Evolutionary conservation across 495 filamentous ascomycete species (phyloP).

Genomic region (Tuber magnatum): DNA sequence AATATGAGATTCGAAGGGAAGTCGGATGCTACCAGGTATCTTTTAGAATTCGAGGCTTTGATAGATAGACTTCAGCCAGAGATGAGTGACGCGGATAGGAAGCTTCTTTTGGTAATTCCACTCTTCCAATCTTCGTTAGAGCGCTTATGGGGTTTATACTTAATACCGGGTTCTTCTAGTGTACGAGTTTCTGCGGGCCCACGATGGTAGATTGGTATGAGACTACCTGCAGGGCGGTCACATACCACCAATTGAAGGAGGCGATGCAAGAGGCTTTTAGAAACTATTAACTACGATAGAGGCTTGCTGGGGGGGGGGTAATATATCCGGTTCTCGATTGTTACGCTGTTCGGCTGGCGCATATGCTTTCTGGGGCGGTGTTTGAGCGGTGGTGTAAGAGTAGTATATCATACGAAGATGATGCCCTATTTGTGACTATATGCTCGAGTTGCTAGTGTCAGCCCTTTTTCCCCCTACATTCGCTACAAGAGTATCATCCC

Average conservation of each 20-base stretch:
- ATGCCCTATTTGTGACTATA: not conserved
- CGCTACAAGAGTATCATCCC: not conserved
- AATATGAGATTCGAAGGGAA: constrained; percentile 10
- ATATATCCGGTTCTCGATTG: not conserved
- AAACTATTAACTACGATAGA: not conserved
- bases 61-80: constrained; percentile 13
- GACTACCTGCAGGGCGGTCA: not conserved
- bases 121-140: not conserved
- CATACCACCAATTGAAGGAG: not conserved
- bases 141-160: not conserved
- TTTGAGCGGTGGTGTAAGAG: not conserved
- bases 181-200: not conserved
- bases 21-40: constrained; percentile 12
- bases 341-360: not conserved
- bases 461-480: not conserved
- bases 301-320: not conserved
- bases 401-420: not conserved
- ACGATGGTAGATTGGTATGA: not conserved
- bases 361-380: not conserved
- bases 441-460: not conserved
- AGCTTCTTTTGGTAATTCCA: constrained; percentile 9
- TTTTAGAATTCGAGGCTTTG: constrained; percentile 18
- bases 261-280: not conserved
- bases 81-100: constrained; percentile 13
- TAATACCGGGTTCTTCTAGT: not conserved